These are phyloP conservation scores for Mycosarcoma mackinlayi DNA, from an alignment of 1,284 basidiomycete species.

Conservation along the genomic window DNA sequence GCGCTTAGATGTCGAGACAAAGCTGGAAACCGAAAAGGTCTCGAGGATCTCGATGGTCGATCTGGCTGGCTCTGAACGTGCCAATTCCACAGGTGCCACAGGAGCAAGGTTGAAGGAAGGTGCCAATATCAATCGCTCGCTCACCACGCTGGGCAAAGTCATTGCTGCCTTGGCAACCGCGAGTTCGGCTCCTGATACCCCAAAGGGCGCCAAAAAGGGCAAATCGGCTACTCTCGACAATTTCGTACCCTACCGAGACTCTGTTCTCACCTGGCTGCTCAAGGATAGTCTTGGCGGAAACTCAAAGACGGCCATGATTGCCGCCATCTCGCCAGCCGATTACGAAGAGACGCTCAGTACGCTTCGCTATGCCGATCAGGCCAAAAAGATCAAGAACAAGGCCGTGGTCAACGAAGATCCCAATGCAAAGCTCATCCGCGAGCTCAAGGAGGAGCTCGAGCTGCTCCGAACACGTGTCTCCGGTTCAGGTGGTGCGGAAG, in stretches of 20 bases:
- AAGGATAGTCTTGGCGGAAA: constrained; percentile 67
- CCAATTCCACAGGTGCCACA: constrained; percentile 67
- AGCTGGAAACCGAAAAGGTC: constrained; percentile 62
- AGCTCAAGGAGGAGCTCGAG: constrained; percentile 97
- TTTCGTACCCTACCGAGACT: constrained; percentile 65
- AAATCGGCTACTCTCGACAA: constrained; percentile 49
- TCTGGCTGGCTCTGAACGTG: constrained; percentile 63
- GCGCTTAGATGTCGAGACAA: constrained; percentile 51
- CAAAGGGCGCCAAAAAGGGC: constrained; percentile 51
- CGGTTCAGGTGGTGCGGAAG: constrained; percentile 49
- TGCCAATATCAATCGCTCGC: constrained; percentile 66
- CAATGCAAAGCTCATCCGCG: constrained; percentile 96
- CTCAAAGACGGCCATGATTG: constrained; percentile 75
- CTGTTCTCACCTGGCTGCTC: constrained; percentile 69
- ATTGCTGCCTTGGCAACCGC: constrained; percentile 63
- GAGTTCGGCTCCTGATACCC: constrained; percentile 35
- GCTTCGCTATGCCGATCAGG: constrained; percentile 90
- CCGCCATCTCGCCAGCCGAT: constrained; percentile 95
- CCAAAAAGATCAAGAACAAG: constrained; percentile 99
- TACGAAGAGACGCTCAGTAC: constrained; percentile 98
- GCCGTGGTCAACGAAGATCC: constrained; percentile 99
- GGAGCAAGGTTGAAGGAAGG: constrained; percentile 67
- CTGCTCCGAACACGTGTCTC: constrained; percentile 63
- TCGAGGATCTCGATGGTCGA: constrained; percentile 65
- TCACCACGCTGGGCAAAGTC: constrained; percentile 58